Conservation (phyloP, 1,284 basidiomycete species). For the Anthracocystis walkeri region DNA sequence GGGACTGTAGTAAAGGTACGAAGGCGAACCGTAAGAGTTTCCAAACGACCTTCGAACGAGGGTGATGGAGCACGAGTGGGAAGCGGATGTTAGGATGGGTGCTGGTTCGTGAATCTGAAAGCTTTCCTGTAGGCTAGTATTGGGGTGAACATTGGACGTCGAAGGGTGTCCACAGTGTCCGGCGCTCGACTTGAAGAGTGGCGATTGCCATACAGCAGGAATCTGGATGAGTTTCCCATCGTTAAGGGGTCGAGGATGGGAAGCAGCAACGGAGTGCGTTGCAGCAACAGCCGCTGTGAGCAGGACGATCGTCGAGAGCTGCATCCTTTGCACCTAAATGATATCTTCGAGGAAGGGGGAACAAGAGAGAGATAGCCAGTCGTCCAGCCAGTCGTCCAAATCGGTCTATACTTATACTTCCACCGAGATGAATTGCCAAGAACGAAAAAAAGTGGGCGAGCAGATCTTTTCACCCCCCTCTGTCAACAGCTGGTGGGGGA, state of each 20-base stretch:
- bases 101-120: slow-evolving; percentile 33
- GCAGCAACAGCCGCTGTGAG: not conserved
- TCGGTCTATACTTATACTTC: too few relatives aligned
- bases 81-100: slow-evolving; percentile 18
- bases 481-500: too few relatives aligned
- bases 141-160: not conserved
- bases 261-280: not conserved
- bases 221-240: slow-evolving; percentile 10
- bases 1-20: slow-evolving; percentile 25
- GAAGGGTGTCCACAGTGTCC: too few relatives aligned
- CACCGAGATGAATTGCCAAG: too few relatives aligned
- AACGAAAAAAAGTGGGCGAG: too few relatives aligned
- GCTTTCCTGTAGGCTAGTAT: slow-evolving; percentile 9
- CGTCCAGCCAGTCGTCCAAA: too few relatives aligned
- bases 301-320: slow-evolving; percentile 12
- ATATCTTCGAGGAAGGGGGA: too few relatives aligned
- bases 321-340: slow-evolving; percentile 13
- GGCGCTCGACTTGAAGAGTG: slow-evolving; percentile 23
- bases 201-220: slow-evolving; percentile 23
- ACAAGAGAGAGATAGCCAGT: too few relatives aligned
- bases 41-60: slow-evolving; percentile 45
- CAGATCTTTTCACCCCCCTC: too few relatives aligned
- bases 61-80: slow-evolving; percentile 21
- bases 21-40: slow-evolving; percentile 52
- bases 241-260: not conserved